Base-by-base conservation (phyloP, 805 yeast genomes). In the Lachancea kluyveri region DNA sequence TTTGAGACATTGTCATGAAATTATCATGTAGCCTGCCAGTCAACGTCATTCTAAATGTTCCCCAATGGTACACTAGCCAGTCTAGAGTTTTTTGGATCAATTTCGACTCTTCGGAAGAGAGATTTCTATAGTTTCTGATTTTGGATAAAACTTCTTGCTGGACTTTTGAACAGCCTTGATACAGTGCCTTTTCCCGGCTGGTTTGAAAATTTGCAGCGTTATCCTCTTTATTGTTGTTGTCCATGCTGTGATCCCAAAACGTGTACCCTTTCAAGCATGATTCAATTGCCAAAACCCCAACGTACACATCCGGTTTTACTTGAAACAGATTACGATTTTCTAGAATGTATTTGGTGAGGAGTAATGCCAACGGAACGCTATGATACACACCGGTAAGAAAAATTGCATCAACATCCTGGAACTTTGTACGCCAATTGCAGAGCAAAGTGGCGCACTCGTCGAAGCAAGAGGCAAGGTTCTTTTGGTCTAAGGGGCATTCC, bases 381-480 rank as follows among this genome's bases (percentile, higher is more conserved):
- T 71, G 74, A 11, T 74, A 72, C 36, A 68, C 71, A 0, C 78
- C 66, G 1, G 67, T 67, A 20, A 74, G 54, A 30, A 70, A 65
- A 3, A 75, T 59, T 20, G 64, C 62, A 39, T 72, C 73, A 2
- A 74, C 70, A 10, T 60, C 64, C 27, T 64, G 60, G 26, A 74
- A 60, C 23, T 65, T 62, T 9, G 62, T 53, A 27, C 63, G 50
- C 79, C 79, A 74, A 42, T 69, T 68, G 14, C 50, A 54, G 26
- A 75, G 47, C 11, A 74, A 55, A 57, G 37, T 64, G 41, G 30
- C 67, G 61, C 50, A 61, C 59, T 58, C 72, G 57, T 55, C 68
- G 57, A 43, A 60, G 41, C 59, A 64, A 8, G 59, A 47, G 21
- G 50, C 50, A 2, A 46, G 25, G 4, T 44, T 38, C 27, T 48